Evolutionary conservation across 2,329 filamentous ascomycete species (phyloP), one percentile per base, ranked within the genome.

Genomic region (Fusarium nelsonii): DNA sequence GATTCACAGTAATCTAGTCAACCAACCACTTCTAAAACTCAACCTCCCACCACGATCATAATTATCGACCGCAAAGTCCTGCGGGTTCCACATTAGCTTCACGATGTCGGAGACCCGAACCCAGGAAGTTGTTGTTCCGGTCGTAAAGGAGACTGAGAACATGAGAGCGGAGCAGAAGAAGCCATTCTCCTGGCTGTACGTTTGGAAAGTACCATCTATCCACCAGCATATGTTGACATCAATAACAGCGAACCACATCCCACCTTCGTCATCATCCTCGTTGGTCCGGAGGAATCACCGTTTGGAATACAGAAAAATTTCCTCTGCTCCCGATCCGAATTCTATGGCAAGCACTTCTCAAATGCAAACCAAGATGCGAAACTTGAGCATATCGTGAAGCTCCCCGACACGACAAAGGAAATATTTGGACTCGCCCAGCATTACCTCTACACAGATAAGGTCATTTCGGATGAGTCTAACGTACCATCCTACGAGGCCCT

Each of bases 281-380:
- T 88, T 30, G 87, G 87, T 1, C 77, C 80, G 4, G 80, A 86
- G 0, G 83, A 87, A 71, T 75, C 76, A 15, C 85, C 86, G 1
- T 89, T 88, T 69, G 85, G 84, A 12, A 82, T 89, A 14, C 87
- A 88, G 63, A 87, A 86, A 63, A 84, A 89, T 73, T 87, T 88
- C 57, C 78, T 89, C 26, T 86, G 84, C 64, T 79, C 82, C 32
- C 84, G 83, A 65, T 88, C 85, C 10, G 71, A 78, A 3, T 82
- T 81, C 70, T 89, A 85, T 69, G 78, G 78, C 8, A 74, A 79
- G 3, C 78, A 83, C 58, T 87, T 89, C 45, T 75, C 73, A 36
- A 73, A 76, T 36, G 73, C 75, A 33, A 63, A 72, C 15, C 63
- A 69, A 16, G 75, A 80, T 4, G 75, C 83, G 23, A 76, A 79